A percentile compares a stretch with the other conserved stretches of the same genome.
These are phyloP conservation scores for Monosporascus ibericus DNA, from an alignment of 2,329 filamentous ascomycete genomes.

Conservation along the genomic window DNA sequence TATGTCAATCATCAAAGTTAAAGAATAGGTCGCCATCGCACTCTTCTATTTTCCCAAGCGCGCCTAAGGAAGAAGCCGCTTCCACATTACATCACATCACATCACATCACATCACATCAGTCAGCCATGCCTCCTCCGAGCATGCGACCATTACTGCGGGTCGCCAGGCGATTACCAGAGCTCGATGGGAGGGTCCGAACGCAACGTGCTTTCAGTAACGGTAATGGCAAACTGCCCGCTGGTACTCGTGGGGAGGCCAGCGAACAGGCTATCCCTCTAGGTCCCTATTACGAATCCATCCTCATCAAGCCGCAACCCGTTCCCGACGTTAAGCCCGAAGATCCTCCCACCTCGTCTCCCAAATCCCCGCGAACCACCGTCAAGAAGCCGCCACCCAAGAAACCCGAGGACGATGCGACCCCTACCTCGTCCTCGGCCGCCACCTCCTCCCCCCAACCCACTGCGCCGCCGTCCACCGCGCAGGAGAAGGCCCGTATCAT, in stretches of 20 bases:
- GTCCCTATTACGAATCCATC: constrained; percentile 54
- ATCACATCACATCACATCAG: too few relatives aligned
- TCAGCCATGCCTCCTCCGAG: background rate
- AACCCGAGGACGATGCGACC: constrained; percentile 18
- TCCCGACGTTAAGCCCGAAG: constrained; percentile 35
- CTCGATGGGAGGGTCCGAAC: background rate
- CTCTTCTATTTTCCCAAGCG: too few relatives aligned
- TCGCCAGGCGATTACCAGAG: background rate
- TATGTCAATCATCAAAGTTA: too few relatives aligned
- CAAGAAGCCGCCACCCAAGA: constrained; percentile 17
- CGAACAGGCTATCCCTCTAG: constrained; percentile 44
- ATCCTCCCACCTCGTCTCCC: constrained; percentile 34
- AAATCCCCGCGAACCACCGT: constrained; percentile 20
- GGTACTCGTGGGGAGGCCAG: constrained; percentile 21
- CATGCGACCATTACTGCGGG: background rate
- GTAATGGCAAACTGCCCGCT: constrained; percentile 16
- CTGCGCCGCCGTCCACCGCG: constrained; percentile 35
- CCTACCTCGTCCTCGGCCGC: constrained; percentile 25
- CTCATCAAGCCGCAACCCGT: constrained; percentile 40
- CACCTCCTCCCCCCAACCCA: constrained; percentile 29
- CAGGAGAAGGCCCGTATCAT: constrained; percentile 60
- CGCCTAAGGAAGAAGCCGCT: too few relatives aligned
- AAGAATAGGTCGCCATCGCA: too few relatives aligned
- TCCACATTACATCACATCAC: too few relatives aligned
- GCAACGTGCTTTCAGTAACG: constrained; percentile 1